Evolutionary conservation across 2,329 filamentous ascomycete genomes (phyloP).

Genomic region (Beauveria varroae): DNA sequence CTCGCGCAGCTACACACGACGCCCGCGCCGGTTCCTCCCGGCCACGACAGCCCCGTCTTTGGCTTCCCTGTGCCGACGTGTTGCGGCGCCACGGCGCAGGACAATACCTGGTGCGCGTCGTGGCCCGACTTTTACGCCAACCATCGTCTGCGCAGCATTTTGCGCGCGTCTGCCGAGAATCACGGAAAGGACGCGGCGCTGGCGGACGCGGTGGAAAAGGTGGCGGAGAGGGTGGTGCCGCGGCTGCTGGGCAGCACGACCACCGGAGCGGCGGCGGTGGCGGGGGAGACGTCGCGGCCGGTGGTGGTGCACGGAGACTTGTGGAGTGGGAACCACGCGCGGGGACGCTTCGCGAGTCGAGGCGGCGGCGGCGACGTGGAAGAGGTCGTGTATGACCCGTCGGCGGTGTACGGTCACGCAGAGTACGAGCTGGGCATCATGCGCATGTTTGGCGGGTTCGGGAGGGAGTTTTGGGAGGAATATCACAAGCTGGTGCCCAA

Average conservation of each 20-base stretch:
- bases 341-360: constrained; percentile 51
- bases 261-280: constrained; percentile 36
- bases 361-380: constrained; percentile 46
- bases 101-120: constrained; percentile 62
- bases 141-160: constrained; percentile 60
- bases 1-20: constrained; percentile 73
- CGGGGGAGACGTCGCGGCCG: constrained; percentile 32
- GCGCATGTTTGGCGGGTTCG: constrained; percentile 93
- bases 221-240: constrained; percentile 61
- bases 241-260: constrained; percentile 58
- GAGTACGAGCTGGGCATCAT: constrained; percentile 94
- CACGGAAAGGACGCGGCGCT: constrained; percentile 62
- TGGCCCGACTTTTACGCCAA: constrained; percentile 87
- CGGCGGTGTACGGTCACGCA: constrained; percentile 73
- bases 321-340: constrained; percentile 81
- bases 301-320: constrained; percentile 86
- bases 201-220: constrained; percentile 54
- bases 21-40: constrained; percentile 57
- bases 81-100: constrained; percentile 77
- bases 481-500: constrained; percentile 71
- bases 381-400: constrained; percentile 77
- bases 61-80: constrained; percentile 82
- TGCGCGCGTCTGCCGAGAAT: constrained; percentile 46
- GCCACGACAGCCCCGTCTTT: constrained; percentile 56
- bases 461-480: constrained; percentile 61